Percentiles rank a stretch among this genome's conserved stretches.
Evolutionary conservation across 352 stramenopile species (phyloP).

Genomic region (Globisporangium acanthophoron): DNA sequence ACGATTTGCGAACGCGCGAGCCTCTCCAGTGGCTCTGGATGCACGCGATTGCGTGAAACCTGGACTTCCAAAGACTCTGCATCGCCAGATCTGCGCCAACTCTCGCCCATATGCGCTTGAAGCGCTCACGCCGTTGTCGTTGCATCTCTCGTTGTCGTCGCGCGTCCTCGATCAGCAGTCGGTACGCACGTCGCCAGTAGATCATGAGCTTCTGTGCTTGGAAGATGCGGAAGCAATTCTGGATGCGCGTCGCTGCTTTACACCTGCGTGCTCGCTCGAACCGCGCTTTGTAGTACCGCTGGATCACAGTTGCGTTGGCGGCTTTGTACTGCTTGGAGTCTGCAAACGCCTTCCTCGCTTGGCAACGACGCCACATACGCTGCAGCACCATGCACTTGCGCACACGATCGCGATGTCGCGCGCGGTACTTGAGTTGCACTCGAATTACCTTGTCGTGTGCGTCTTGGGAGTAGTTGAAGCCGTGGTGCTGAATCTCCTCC

Average conservation of each 20-base stretch:
- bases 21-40: slow-evolving; percentile 12
- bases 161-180: slow-evolving; percentile 21
- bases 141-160: slow-evolving; percentile 8
- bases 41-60: neutral
- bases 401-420: slow-evolving; percentile 23
- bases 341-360: slow-evolving; percentile 5
- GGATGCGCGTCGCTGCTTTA: slow-evolving; percentile 25
- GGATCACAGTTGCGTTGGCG: slow-evolving; percentile 23
- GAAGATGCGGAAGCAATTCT: slow-evolving; percentile 39
- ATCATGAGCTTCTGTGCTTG: slow-evolving; percentile 31
- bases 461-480: slow-evolving; percentile 40
- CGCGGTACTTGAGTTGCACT: slow-evolving; percentile 33
- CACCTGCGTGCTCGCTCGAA: slow-evolving; percentile 10
- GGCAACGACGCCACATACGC: slow-evolving; percentile 27
- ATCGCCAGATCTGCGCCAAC: neutral
- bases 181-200: slow-evolving; percentile 25
- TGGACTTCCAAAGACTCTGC: slow-evolving; percentile 5
- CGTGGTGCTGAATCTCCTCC: slow-evolving; percentile 14
- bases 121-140: neutral
- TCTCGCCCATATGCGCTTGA: slow-evolving; percentile 5
- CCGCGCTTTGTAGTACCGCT: slow-evolving; percentile 28
- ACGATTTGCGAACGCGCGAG: neutral
- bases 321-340: slow-evolving; percentile 16
- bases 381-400: slow-evolving; percentile 24
- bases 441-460: slow-evolving; percentile 28